A percentile compares a stretch with the other conserved stretches of the same genome.
Conservation (phyloP, 1,284 basidiomycete genomes). For the Heterobasidion parviporum region DNA sequence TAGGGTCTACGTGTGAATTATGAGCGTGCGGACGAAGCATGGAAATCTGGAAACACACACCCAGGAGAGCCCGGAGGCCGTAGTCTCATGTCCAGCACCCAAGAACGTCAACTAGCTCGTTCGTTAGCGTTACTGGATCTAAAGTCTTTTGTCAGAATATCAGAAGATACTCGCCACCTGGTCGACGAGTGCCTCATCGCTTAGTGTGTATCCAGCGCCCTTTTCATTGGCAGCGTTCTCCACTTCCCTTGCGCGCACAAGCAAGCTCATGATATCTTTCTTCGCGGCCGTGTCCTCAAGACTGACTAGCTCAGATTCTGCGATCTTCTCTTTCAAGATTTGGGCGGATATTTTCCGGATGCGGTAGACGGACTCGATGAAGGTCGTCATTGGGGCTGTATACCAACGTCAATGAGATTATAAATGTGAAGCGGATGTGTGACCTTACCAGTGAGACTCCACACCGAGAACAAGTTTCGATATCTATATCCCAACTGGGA, state of each 20-base stretch:
- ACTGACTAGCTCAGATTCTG: slow-evolving; percentile 18
- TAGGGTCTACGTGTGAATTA: slow-evolving; percentile 21
- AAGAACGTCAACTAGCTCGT: slow-evolving; percentile 35
- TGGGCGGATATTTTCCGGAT: slow-evolving; percentile 30
- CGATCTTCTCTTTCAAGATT: slow-evolving; percentile 34
- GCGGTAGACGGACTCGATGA: slow-evolving; percentile 33
- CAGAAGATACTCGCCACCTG: slow-evolving; percentile 25
- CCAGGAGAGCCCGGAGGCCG: slow-evolving; percentile 39
- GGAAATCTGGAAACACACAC: slow-evolving; percentile 15
- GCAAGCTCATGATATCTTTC: slow-evolving; percentile 41
- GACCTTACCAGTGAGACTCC: background rate
- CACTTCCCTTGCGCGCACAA: slow-evolving; percentile 30
- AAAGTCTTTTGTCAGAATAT: too few relatives aligned
- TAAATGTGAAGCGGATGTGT: background rate
- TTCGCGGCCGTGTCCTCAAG: background rate
- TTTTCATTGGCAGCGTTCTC: background rate
- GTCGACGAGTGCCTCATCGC: slow-evolving; percentile 38
- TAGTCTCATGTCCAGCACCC: slow-evolving; percentile 45
- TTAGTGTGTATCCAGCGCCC: slow-evolving; percentile 31
- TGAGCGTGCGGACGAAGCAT: background rate
- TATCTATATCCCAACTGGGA: background rate
- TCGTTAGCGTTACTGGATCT: too few relatives aligned
- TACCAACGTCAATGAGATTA: background rate
- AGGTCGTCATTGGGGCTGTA: slow-evolving; percentile 17
- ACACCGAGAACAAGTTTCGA: background rate